Evolutionary conservation across 805 yeast species (phyloP).

Genomic region (Kluyveromyces lactis): DNA sequence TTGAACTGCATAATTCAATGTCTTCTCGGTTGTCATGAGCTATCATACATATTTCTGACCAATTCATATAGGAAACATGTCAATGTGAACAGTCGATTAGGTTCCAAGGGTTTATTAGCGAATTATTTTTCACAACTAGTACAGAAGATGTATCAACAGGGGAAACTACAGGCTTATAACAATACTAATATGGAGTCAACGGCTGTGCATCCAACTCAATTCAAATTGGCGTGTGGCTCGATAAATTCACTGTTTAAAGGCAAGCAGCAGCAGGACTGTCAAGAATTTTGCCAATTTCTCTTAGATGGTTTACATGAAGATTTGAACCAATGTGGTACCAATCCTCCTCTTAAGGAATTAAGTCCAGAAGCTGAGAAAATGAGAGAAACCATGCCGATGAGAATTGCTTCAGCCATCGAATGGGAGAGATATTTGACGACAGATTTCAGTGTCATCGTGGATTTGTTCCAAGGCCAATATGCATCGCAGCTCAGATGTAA

Average conservation of each 20-base stretch:
- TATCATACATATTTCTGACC: slow-evolving; percentile 53
- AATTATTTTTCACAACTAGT: slow-evolving; percentile 56
- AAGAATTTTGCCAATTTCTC: slow-evolving; percentile 81
- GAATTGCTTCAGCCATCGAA: slow-evolving; percentile 79
- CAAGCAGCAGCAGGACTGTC: slow-evolving; percentile 86
- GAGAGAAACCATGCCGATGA: slow-evolving; percentile 64
- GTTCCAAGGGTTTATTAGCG: slow-evolving; percentile 74
- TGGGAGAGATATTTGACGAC: slow-evolving; percentile 83
- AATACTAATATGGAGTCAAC: slow-evolving; percentile 9
- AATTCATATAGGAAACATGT: slow-evolving; percentile 58
- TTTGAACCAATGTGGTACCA: slow-evolving; percentile 57
- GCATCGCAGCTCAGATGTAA: slow-evolving; percentile 70
- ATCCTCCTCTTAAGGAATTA: slow-evolving; percentile 47
- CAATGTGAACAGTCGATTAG: slow-evolving; percentile 63
- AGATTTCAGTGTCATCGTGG: slow-evolving; percentile 73
- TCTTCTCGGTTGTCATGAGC: slow-evolving; percentile 59
- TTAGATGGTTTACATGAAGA: slow-evolving; percentile 91
- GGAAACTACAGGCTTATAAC: slow-evolving; percentile 5
- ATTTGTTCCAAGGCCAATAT: slow-evolving; percentile 83
- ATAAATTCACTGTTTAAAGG: slow-evolving; percentile 71
- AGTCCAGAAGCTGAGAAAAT: slow-evolving; percentile 62
- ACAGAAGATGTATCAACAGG: slow-evolving; percentile 42
- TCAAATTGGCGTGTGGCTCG: slow-evolving; percentile 61
- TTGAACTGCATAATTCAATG: slow-evolving; percentile 91
- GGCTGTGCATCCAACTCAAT: slow-evolving; percentile 50